Percentiles rank a stretch among this genome's conserved stretches.
Evolutionary conservation across 768 basidiomycete genomes (phyloP).

Genomic region (Tremella yokohamensis): DNA sequence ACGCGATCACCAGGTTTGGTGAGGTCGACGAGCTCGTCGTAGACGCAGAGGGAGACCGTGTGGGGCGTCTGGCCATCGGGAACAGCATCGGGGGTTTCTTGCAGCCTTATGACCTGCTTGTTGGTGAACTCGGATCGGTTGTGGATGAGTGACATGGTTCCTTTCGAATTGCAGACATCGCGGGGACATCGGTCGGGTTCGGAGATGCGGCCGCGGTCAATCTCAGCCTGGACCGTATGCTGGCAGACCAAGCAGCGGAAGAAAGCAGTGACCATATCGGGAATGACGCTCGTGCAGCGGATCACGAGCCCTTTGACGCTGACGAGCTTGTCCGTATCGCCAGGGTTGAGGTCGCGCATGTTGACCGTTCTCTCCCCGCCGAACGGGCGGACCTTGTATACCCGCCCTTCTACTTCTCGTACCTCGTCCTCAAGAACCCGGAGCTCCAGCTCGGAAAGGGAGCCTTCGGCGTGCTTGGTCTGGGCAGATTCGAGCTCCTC

Average conservation of each 20-base stretch:
- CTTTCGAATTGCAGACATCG: conserved; percentile 81
- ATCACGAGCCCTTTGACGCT: conserved; percentile 96
- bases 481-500: conserved; percentile 56
- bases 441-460: conserved; percentile 68
- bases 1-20: conserved; percentile 92
- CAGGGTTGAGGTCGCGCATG: conserved; percentile 93
- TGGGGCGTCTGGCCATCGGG: conserved; percentile 98
- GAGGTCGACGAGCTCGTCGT: conserved; percentile 96
- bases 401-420: conserved; percentile 75
- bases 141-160: conserved; percentile 92
- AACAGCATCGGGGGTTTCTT: conserved; percentile 96
- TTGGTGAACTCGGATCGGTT: conserved; percentile 96
- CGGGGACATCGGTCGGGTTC: conserved; percentile 89
- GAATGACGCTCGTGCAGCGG: conserved; percentile 93
- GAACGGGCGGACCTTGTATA: conserved; percentile 92
- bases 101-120: conserved; percentile 87
- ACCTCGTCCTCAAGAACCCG: conserved; percentile 87
- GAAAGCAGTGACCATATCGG: conserved; percentile 97
- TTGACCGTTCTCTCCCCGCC: conserved; percentile 68
- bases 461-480: conserved; percentile 53
- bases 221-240: conserved; percentile 95
- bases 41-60: conserved; percentile 93
- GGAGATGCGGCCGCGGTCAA: conserved; percentile 94
- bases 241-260: conserved; percentile 94
- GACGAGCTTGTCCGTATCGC: conserved; percentile 95